phyloP scores from a whole-genome alignment of 257 asterid species.

The Avicennia marina region DNA sequence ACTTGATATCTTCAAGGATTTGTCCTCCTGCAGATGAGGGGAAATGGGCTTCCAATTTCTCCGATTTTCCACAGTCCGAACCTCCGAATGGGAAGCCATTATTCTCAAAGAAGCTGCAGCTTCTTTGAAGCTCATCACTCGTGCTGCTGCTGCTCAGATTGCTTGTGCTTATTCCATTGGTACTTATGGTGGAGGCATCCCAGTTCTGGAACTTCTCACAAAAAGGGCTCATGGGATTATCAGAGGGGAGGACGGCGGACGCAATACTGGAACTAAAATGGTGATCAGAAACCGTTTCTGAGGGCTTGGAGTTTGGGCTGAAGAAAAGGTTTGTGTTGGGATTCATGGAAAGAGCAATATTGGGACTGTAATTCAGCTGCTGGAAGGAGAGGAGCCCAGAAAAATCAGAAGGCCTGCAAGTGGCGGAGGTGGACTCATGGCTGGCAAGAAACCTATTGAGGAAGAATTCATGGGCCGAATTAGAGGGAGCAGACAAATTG shows the following conservation, averaged over 20 bases:
- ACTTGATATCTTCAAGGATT: slow-evolving; percentile 40
- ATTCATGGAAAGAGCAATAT: too few species aligned
- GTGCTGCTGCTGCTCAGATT: too few species aligned
- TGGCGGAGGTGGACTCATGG: slow-evolving; percentile 5
- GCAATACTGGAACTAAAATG: background rate
- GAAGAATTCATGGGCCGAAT: too few species aligned
- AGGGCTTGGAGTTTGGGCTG: slow-evolving; percentile 21
- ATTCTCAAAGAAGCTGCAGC: slow-evolving; percentile 28
- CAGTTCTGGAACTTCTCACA: too few species aligned
- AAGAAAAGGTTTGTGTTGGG: slow-evolving; percentile 23
- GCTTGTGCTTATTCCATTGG: too few species aligned
- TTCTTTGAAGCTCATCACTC: too few species aligned
- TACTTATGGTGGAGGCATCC: too few species aligned
- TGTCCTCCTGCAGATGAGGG: too few species aligned
- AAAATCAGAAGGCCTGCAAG: slow-evolving; percentile 27
- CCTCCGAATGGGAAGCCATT: slow-evolving; percentile 28
- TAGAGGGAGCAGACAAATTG: too few species aligned
- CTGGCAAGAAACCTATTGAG: too few species aligned
- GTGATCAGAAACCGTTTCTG: slow-evolving; percentile 26
- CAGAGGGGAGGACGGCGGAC: too few species aligned
- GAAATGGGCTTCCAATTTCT: slow-evolving; percentile 17
- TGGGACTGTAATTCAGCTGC: slow-evolving; percentile 21
- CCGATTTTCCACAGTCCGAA: slow-evolving; percentile 30
- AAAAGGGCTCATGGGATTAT: slow-evolving; percentile 14
- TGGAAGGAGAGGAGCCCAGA: slow-evolving; percentile 39